Conservation (phyloP, 2,329 filamentous ascomycete species). For the Ilyonectria sp. region DNA sequence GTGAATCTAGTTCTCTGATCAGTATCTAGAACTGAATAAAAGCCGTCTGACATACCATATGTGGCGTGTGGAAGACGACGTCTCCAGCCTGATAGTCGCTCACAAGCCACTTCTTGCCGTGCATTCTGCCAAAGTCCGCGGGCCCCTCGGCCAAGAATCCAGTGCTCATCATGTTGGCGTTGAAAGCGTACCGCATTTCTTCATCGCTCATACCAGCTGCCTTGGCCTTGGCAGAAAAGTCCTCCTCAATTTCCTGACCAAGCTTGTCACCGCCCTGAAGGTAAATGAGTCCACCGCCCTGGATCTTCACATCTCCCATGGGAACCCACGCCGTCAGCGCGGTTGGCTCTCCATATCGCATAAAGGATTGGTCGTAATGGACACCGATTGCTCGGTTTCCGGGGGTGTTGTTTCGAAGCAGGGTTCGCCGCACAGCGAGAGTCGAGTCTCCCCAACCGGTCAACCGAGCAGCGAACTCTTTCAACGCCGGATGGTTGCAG, state of each 20-base stretch:
- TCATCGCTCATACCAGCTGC: conserved; percentile 66
- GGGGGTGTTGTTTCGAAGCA: conserved; percentile 71
- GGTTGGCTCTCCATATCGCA: conserved; percentile 69
- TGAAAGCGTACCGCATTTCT: conserved; percentile 67
- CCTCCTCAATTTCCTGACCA: conserved; percentile 64
- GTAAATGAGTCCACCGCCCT: conserved; percentile 73
- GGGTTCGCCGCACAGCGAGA: conserved; percentile 58
- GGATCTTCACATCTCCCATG: conserved; percentile 67
- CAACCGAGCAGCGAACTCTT: conserved; percentile 64
- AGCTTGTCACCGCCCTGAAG: conserved; percentile 61
- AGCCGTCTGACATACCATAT: conserved; percentile 46
- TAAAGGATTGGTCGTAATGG: conserved; percentile 74
- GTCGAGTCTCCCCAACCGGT: conserved; percentile 69
- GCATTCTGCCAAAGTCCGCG: conserved; percentile 51
- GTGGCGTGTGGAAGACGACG: conserved; percentile 57
- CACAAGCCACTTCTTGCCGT: conserved; percentile 55
- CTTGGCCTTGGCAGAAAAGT: conserved; percentile 64
- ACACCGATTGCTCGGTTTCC: conserved; percentile 72
- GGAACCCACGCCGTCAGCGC: conserved; percentile 72
- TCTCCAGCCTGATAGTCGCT: conserved; percentile 59
- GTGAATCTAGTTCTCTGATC: conserved; percentile 61
- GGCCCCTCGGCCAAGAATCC: conserved; percentile 69
- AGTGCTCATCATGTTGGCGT: conserved; percentile 72
- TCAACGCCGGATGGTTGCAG: conserved; percentile 66
- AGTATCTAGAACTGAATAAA: background rate